Base-by-base conservation (phyloP, 192 early-diverging fungal genomes). In the Geranomyces michiganensis region DNA sequence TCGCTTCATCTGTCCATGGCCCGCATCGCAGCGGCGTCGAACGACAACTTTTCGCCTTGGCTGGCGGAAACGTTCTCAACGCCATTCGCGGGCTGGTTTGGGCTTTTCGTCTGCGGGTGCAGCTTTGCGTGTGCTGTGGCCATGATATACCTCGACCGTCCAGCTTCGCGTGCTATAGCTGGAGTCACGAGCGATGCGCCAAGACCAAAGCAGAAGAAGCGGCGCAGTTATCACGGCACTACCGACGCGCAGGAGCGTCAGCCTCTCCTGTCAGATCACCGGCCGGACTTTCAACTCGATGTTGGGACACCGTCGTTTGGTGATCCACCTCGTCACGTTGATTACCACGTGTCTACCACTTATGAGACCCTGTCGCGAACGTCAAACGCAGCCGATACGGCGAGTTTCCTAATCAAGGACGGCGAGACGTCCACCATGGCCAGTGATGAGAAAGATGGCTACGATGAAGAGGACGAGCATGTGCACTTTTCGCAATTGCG, bases 31-130 rank as follows among this genome's bases (percentile, higher is more conserved):
- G 81, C 88, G 0, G 87, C 84, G 0, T 26, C 85, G 49, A 89
- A 87, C 70, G 87, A 88, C 61, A 89, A 82, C 56, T 1, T 90
- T 5, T 82, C 81, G 0, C 89, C 89, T 22, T 76, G 74, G 64
- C 59, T 90, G 10, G 84, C 78, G 2, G 63, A 36, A 10, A 30
- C 46, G n/a, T 53, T 53, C 44, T 36, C 30, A 8, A 56, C 68
- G 19, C 51, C 76, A n/a, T 62, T 59, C 12, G 84, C 87, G 0
- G 79, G 70, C 22, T 90, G 88, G 88, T 36, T 78, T 24, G 88
- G 88, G 1, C 72, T 87, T 41, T 51, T 45, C 2, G 70, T 88
- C 1, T 85, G 85, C 71, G 21, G 76, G 0, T 24, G 64, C 24
- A 83, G 81, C 72, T 69, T 81, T 30, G 31, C 76, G 1, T 85